Evolutionary conservation across 805 yeast genomes (phyloP).

Genomic region (Tetrapisispora namnaoensis): DNA sequence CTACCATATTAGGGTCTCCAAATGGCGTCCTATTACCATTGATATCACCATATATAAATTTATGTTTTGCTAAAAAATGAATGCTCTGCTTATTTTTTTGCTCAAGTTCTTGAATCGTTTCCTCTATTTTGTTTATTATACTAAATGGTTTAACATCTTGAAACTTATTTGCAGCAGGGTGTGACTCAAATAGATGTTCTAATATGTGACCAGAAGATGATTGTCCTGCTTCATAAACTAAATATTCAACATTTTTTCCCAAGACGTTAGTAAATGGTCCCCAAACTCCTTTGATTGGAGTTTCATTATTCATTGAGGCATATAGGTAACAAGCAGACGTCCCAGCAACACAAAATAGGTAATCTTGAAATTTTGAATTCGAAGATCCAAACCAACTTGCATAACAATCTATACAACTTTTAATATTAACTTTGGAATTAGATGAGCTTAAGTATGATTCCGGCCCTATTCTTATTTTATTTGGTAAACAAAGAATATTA

Average conservation of each 20-base stretch:
- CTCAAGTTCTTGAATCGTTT: constrained; percentile 18
- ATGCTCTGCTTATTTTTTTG: constrained; percentile 16
- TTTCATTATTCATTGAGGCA: constrained; percentile 6
- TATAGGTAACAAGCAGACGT: constrained; percentile 49
- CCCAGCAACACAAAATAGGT: constrained; percentile 48
- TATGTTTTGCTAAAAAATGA: constrained; percentile 28
- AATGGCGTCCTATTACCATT: constrained; percentile 52
- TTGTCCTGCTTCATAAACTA: constrained; percentile 46
- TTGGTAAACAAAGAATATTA: constrained; percentile 11
- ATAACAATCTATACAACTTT: constrained; percentile 53
- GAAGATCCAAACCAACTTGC: constrained; percentile 39
- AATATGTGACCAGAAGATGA: constrained; percentile 49
- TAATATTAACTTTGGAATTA: constrained; percentile 19
- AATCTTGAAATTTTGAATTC: constrained; percentile 14
- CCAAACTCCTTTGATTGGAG: constrained; percentile 41
- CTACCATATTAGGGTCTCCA: constrained; percentile 40
- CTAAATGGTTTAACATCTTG: constrained; percentile 4
- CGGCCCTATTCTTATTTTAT: constrained; percentile 21
- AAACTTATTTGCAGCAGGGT: constrained; percentile 24
- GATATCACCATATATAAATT: constrained; percentile 45
- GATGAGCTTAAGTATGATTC: neutral
- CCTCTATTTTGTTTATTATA: constrained; percentile 1
- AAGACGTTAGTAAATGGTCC: constrained; percentile 43
- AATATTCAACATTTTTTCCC: constrained; percentile 6
- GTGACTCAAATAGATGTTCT: constrained; percentile 38